Evolutionary conservation across 1,284 basidiomycete genomes (phyloP).

Genomic region (Boletus chippewaensis): DNA sequence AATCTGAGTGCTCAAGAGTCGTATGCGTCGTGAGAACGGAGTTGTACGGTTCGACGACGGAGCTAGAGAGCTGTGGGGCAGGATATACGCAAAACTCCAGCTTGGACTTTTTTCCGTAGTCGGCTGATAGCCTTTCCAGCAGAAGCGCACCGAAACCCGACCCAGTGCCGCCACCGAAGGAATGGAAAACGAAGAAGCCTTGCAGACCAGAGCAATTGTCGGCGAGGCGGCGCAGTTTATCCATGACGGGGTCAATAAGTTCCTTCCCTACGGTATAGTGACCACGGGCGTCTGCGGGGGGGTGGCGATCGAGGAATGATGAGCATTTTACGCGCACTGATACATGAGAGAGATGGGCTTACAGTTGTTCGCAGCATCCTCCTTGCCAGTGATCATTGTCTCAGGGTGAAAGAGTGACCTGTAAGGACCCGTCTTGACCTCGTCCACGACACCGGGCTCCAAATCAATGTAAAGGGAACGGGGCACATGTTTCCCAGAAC

Average conservation of each 20-base stretch:
- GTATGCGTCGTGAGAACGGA: constrained; percentile 98
- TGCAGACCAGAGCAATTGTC: constrained; percentile 98
- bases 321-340: constrained; percentile 13
- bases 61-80: constrained; percentile 88
- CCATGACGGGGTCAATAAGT: constrained; percentile 88
- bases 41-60: constrained; percentile 99
- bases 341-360: constrained; percentile 29
- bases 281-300: constrained; percentile 81
- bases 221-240: constrained; percentile 91
- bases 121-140: constrained; percentile 91
- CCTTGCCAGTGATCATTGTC: constrained; percentile 98
- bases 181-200: constrained; percentile 99
- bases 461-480: constrained; percentile 96
- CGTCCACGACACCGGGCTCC: constrained; percentile 94
- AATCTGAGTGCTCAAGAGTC: constrained; percentile 98
- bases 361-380: constrained; percentile 99
- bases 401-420: constrained; percentile 97
- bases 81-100: constrained; percentile 99
- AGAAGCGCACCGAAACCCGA: constrained; percentile 98
- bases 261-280: constrained; percentile 99
- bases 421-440: constrained; percentile 93
- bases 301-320: constrained; percentile 13
- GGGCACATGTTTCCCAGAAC: constrained; percentile 94
- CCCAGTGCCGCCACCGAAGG: constrained; percentile 98
- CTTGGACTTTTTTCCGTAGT: constrained; percentile 99